Percentiles rank a stretch among this genome's conserved stretches.
phyloP scores from a whole-genome alignment of 2,329 filamentous ascomycete genomes.

The Pseudopithomyces maydicus region DNA sequence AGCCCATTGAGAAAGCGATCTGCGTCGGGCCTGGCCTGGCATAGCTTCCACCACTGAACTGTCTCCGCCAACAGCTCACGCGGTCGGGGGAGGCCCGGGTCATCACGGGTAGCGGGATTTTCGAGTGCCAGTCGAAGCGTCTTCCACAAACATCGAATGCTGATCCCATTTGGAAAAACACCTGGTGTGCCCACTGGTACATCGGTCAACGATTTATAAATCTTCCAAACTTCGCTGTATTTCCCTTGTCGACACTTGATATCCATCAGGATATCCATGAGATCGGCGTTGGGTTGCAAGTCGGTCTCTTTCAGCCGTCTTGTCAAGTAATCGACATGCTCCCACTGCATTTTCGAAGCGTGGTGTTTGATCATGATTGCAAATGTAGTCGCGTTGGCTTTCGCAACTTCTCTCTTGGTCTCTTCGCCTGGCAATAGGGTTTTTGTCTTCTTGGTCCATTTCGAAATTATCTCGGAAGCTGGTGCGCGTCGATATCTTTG shows the following conservation, averaged over 20 bases:
- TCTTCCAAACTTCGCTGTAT: conserved; percentile 33
- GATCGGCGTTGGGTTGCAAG: conserved; percentile 26
- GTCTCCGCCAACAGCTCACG: conserved; percentile 38
- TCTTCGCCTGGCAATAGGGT: not conserved
- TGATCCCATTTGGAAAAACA: conserved; percentile 38
- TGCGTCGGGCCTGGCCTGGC: conserved; percentile 29
- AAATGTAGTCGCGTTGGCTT: conserved; percentile 37
- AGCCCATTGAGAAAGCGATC: conserved; percentile 34
- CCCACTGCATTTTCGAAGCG: conserved; percentile 31
- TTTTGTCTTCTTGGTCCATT: not conserved
- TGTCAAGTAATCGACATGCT: conserved; percentile 40
- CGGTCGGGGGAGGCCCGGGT: conserved; percentile 33
- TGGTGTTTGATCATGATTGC: conserved; percentile 40
- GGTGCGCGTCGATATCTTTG: not conserved
- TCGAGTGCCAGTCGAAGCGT: conserved; percentile 36
- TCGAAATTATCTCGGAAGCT: conserved; percentile 10
- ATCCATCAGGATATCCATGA: conserved; percentile 43
- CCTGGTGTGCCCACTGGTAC: conserved; percentile 15
- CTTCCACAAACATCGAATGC: conserved; percentile 38
- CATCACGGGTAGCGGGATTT: conserved; percentile 20
- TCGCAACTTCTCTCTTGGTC: conserved; percentile 20
- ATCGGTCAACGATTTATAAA: conserved; percentile 35
- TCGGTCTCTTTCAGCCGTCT: conserved; percentile 27
- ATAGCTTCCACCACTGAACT: conserved; percentile 33
- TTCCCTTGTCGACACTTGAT: conserved; percentile 34